A percentile compares a stretch with the other conserved stretches of the same genome.
These are phyloP conservation scores for Rhizopogon roseolus DNA, from an alignment of 768 basidiomycete species.

Conservation along the genomic window DNA sequence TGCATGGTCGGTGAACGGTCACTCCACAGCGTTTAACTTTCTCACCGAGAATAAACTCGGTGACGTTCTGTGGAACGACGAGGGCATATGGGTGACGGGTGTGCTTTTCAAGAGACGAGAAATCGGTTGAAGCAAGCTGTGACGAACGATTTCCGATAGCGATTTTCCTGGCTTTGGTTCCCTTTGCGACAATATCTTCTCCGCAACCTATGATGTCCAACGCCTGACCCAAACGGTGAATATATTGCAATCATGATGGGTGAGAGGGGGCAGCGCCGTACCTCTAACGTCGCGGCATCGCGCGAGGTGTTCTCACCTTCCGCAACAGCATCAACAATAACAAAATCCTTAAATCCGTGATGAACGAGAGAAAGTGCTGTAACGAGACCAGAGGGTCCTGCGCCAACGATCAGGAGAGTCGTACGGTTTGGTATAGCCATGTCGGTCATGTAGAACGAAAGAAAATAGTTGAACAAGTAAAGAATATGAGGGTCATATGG, in stretches of 20 bases:
- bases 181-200: constrained; percentile 31
- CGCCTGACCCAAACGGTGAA: constrained; percentile 30
- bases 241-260: constrained; percentile 19
- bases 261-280: constrained; percentile 15
- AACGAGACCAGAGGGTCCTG: constrained; percentile 40
- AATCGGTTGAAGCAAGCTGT: constrained; percentile 23
- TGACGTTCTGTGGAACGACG: constrained; percentile 38
- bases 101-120: constrained; percentile 31
- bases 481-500: too few species aligned
- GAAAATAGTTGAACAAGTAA: too few species aligned
- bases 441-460: too few species aligned
- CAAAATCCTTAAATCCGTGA: constrained; percentile 35
- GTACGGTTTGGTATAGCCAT: constrained; percentile 13
- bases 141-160: constrained; percentile 25
- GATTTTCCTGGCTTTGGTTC: constrained; percentile 26
- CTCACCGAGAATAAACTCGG: constrained; percentile 36
- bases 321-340: constrained; percentile 36
- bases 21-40: constrained; percentile 29
- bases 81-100: constrained; percentile 41
- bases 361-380: constrained; percentile 38
- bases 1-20: constrained; percentile 31
- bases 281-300: constrained; percentile 52
- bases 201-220: constrained; percentile 41
- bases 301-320: constrained; percentile 36
- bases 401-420: constrained; percentile 41